Conservation (phyloP, 2,329 filamentous ascomycete species). For the Volutella citrinella region DNA sequence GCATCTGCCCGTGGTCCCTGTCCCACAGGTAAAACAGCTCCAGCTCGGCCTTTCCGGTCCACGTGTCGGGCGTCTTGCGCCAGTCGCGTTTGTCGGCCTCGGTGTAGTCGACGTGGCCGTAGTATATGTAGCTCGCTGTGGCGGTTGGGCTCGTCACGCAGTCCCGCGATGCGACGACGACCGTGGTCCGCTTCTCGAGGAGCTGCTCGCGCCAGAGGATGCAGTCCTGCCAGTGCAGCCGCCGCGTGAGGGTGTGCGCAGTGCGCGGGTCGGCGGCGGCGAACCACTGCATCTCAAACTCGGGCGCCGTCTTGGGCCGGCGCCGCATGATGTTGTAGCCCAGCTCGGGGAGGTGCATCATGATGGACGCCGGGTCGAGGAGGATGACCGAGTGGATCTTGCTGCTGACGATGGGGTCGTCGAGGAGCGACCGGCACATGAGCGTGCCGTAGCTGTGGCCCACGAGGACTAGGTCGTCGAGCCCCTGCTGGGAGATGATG, state of each 20-base stretch:
- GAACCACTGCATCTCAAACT: constrained; percentile 70
- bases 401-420: constrained; percentile 42
- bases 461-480: no score
- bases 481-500: no score
- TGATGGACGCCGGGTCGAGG: constrained; percentile 62
- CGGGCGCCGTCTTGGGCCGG: constrained; percentile 55
- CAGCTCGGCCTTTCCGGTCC: no score
- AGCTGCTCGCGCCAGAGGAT: constrained; percentile 69
- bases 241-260: constrained; percentile 59
- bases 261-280: constrained; percentile 66
- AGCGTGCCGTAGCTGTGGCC: constrained; percentile 67
- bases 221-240: constrained; percentile 72
- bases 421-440: constrained; percentile 60
- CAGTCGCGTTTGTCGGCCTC: no score
- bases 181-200: no score
- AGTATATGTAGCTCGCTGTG: no score
- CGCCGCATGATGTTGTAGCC: constrained; percentile 68
- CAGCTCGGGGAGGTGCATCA: constrained; percentile 67
- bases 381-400: constrained; percentile 48
- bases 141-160: no score
- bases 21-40: no score
- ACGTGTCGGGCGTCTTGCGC: no score
- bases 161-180: no score
- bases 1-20: no score
- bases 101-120: no score